Conservation (phyloP, 768 basidiomycete genomes). For the Phylloporus sp. region DNA sequence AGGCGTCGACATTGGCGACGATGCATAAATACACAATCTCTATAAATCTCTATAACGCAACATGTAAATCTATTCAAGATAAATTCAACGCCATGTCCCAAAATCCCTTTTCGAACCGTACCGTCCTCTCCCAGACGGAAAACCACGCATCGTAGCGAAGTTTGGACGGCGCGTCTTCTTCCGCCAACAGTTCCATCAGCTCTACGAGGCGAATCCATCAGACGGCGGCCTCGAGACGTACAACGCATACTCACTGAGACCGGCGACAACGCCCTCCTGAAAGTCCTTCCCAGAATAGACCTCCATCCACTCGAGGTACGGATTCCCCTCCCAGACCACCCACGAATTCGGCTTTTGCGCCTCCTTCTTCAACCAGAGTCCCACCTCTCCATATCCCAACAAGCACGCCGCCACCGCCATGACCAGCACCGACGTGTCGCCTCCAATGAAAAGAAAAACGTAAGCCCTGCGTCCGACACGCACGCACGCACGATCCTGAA, state of each 20-base stretch:
- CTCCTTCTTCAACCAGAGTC: constrained; percentile 1
- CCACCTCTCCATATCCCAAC: constrained; percentile 1
- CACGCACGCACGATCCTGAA: no score
- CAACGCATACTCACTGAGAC: not conserved
- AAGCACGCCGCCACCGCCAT: constrained; percentile 3
- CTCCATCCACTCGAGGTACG: constrained; percentile 1
- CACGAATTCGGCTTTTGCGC: constrained; percentile 1
- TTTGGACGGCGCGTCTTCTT: not conserved
- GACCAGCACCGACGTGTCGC: not conserved
- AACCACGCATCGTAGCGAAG: constrained; percentile 1
- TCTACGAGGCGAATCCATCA: not conserved
- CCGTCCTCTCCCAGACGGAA: constrained; percentile 4
- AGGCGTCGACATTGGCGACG: no score
- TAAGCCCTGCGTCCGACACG: no score
- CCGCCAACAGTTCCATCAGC: not conserved
- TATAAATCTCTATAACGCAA: no score
- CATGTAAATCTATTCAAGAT: not conserved
- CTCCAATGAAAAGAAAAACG: not conserved
- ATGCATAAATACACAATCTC: not conserved
- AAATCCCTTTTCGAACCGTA: constrained; percentile 3
- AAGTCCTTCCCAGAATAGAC: not conserved
- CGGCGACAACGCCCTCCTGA: not conserved
- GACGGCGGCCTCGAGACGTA: not conserved
- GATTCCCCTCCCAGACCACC: constrained; percentile 3
- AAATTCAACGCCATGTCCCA: constrained; percentile 5